Base-by-base conservation (phyloP, 441 rosid species). In the Lagerstroemia fauriei region DNA sequence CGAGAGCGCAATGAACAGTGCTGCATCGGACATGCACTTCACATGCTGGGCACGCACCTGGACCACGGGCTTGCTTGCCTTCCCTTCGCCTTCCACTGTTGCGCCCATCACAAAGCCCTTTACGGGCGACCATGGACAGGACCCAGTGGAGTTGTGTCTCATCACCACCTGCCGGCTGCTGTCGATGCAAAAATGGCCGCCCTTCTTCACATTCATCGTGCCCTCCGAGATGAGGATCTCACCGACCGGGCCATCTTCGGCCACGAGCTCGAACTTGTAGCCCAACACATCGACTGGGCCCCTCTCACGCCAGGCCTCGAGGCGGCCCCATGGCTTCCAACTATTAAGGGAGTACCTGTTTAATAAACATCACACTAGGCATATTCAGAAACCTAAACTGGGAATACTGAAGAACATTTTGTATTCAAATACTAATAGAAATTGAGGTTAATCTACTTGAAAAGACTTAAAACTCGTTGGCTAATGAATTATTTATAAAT, bases 241-340 rank as follows among this genome's bases (percentile, higher is more conserved):
- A 9, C 90, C 83, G 76, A 85, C 89, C 0, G 89, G 91, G 80
- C 94, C 93, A 9, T 81, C 89, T 32, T 92, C 95, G 0, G 91
- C 91, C 34, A 91, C 93, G 7, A 95, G 94, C 91, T 95, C 98
- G 74, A 95, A 92, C 88, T 89, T 93, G 89, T 95, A 93, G 53
- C 98, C 95, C 59, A 95, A 86, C 8, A 96, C 97, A 77, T 93
- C 98, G 0, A 89, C 75, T 10, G 92, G 84, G 56, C 97, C 97
- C 73, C 96, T 87, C 83, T 95, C 98, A 20, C 97, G 90, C 98
- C 98, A 95, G 0, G 97, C 98, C 88, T 95, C 98, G 7, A 95
- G 96, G 12, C 96, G 90, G 11, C 98, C 98, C 98, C 97, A 95
- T 0, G 98, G 95, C 74, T 93, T 95, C 98, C 98, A 95, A 82